Evolutionary conservation across 257 asterid species (phyloP), one percentile per base, ranked within the genome.

Genomic region (Salvia hispanica): DNA sequence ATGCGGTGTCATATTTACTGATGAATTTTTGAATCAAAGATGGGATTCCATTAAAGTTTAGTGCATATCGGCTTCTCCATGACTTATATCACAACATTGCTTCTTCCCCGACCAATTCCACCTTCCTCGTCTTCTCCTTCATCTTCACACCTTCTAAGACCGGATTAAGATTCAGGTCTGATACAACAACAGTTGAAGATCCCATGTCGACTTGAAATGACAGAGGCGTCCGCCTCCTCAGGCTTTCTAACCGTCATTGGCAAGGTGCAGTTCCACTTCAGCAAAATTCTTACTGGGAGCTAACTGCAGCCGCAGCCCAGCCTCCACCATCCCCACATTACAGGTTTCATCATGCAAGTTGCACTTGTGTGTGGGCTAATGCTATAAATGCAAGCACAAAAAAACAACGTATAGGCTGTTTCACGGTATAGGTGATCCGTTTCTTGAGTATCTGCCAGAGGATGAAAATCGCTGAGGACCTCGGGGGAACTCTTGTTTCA

Each of bases 401-500:
- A 8, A 66, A 13, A 50, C 53, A 50, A n/a, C n/a, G n/a, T 42
- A 52, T 28, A 62, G 56, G 73, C n/a, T n/a, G n/a, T 60, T 67
- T 81, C 81, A 88, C 7, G 87, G 90, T 28, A 85, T 79, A 1
- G 87, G 80, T 55, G 91, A 85, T 53, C 88, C 76, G 37, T 82
- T 84, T 78, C 71, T 85, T 6, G 82, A 73, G 67, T 82, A 87
- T 82, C 92, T 80, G 66, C 75, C 71, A 31, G 91, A 82, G 2
- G 87, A 72, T 58, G 88, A 84, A 77, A 77, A 66, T 25, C 95
- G 79, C 51, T 84, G 94, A 73, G 83, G 18, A 72, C 64, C 70
- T 66, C 90, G 75, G n/a, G 94, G 66, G 64, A 78, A 79, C 34
- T 92, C 96, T 37, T 81, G 88, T 71, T 74, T 91, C 36, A 73